Conservation (phyloP, 2,329 filamentous ascomycete species). For the Talaromyces sp. region DNA sequence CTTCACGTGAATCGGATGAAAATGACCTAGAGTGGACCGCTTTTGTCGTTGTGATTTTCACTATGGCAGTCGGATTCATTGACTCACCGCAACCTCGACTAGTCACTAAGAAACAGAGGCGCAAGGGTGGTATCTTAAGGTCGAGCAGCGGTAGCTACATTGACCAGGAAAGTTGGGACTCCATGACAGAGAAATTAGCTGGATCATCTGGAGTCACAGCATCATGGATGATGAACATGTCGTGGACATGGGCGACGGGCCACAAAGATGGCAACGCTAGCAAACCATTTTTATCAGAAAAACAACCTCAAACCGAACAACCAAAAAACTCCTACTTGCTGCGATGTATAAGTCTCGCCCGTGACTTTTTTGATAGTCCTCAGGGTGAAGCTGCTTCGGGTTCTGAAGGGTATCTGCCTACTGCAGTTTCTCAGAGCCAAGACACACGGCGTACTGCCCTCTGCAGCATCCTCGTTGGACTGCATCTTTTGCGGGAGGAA, state of each 20-base stretch:
- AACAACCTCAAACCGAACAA: slow-evolving; percentile 27
- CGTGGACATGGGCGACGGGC: slow-evolving; percentile 71
- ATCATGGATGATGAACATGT: slow-evolving; percentile 54
- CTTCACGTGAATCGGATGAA: slow-evolving; percentile 45
- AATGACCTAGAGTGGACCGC: slow-evolving; percentile 67
- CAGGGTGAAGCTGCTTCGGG: slow-evolving; percentile 56
- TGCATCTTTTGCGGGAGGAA: slow-evolving; percentile 89
- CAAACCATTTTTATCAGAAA: slow-evolving; percentile 25
- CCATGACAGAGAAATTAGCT: slow-evolving; percentile 48
- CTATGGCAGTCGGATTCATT: slow-evolving; percentile 61
- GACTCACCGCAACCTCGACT: slow-evolving; percentile 33
- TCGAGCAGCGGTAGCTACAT: slow-evolving; percentile 50
- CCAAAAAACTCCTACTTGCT: slow-evolving; percentile 44
- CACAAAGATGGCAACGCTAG: slow-evolving; percentile 43
- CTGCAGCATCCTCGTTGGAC: slow-evolving; percentile 65
- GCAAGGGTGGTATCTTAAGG: slow-evolving; percentile 44
- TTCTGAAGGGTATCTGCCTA: slow-evolving; percentile 64
- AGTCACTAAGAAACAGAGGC: slow-evolving; percentile 36
- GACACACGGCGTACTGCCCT: slow-evolving; percentile 61
- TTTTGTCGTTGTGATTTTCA: slow-evolving; percentile 61
- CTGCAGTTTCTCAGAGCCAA: slow-evolving; percentile 51
- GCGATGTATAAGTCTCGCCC: slow-evolving; percentile 56
- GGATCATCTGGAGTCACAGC: slow-evolving; percentile 40
- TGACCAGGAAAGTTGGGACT: slow-evolving; percentile 47
- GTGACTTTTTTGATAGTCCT: slow-evolving; percentile 61